A percentile compares a stretch with the other conserved stretches of the same genome.
These are phyloP conservation scores for Ustulina deusta DNA, from an alignment of 2,329 filamentous ascomycete genomes.

Conservation along the genomic window DNA sequence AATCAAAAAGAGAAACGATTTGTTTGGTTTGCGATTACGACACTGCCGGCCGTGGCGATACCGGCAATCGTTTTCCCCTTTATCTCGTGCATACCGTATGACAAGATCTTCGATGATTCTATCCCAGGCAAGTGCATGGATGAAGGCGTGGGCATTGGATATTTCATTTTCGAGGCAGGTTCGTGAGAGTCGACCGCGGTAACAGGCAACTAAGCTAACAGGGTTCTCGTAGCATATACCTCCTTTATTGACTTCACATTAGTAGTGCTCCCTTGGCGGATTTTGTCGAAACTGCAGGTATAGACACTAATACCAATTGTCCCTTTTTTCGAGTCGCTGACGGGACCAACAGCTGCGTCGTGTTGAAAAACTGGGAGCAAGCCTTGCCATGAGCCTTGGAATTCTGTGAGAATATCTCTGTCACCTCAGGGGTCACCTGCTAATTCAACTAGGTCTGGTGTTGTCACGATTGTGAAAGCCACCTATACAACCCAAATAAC, in stretches of 20 bases:
- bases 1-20: conserved; percentile 16
- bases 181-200: not conserved
- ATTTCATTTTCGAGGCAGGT: conserved; percentile 32
- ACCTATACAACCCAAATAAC: conserved; percentile 25
- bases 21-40: conserved; percentile 28
- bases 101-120: conserved; percentile 30
- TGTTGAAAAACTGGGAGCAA: conserved; percentile 35
- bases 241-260: conserved; percentile 34
- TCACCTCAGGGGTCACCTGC: not conserved
- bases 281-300: conserved; percentile 35
- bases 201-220: not conserved
- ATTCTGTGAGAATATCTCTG: conserved; percentile 25
- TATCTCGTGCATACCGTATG: conserved; percentile 29
- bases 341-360: conserved; percentile 29
- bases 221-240: conserved; percentile 18
- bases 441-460: conserved; percentile 30
- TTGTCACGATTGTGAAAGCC: conserved; percentile 33
- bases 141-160: conserved; percentile 12
- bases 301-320: not conserved
- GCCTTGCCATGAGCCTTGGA: conserved; percentile 36
- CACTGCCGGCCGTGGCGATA: conserved; percentile 25
- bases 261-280: conserved; percentile 32
- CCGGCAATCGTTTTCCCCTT: conserved; percentile 33
- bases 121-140: conserved; percentile 31
- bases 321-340: conserved; percentile 1